These are phyloP conservation scores for Fraxinus anomala DNA, from an alignment of 257 asterid genomes.

Conservation along the genomic window DNA sequence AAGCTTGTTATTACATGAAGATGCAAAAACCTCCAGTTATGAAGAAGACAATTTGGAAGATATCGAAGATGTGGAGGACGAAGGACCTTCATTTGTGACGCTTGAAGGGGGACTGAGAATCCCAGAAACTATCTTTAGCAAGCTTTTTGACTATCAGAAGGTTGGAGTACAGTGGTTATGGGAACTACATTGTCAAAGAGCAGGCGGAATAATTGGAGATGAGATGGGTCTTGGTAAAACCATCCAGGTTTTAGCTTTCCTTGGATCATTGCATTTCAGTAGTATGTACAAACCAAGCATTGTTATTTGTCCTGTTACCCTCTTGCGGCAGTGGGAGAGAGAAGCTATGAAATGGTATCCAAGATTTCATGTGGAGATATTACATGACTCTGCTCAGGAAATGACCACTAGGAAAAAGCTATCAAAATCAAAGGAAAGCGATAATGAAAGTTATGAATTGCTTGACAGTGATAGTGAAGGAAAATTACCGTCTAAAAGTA, in stretches of 20 bases:
- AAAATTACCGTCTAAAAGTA: conserved; percentile 43
- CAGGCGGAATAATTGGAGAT: conserved; percentile 98
- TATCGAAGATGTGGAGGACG: conserved; percentile 50
- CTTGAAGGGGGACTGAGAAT: conserved; percentile 94
- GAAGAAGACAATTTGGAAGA: conserved; percentile 58
- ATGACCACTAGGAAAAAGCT: conserved; percentile 50
- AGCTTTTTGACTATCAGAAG: conserved; percentile 93
- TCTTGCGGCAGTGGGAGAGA: conserved; percentile 89
- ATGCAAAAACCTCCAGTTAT: conserved; percentile 48
- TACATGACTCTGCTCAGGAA: conserved; percentile 89
- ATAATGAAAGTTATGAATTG: conserved; percentile 63
- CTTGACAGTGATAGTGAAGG: conserved; percentile 59
- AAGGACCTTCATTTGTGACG: conserved; percentile 57
- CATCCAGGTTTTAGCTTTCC: conserved; percentile 79
- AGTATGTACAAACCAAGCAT: conserved; percentile 89
- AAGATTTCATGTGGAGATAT: conserved; percentile 71
- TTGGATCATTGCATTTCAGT: conserved; percentile 91
- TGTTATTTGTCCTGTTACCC: conserved; percentile 89
- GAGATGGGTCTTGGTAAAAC: conserved; percentile 99
- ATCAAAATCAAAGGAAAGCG: conserved; percentile 60
- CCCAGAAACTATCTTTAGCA: conserved; percentile 64
- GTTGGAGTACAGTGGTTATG: conserved; percentile 99
- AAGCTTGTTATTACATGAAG: conserved; percentile 42
- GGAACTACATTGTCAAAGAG: conserved; percentile 98
- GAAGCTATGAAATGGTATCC: conserved; percentile 93